Evolutionary conservation across 192 early-diverging fungal genomes (phyloP), one percentile per base, ranked within the genome.

Genomic region (Lunasporangiospora selenospora): DNA sequence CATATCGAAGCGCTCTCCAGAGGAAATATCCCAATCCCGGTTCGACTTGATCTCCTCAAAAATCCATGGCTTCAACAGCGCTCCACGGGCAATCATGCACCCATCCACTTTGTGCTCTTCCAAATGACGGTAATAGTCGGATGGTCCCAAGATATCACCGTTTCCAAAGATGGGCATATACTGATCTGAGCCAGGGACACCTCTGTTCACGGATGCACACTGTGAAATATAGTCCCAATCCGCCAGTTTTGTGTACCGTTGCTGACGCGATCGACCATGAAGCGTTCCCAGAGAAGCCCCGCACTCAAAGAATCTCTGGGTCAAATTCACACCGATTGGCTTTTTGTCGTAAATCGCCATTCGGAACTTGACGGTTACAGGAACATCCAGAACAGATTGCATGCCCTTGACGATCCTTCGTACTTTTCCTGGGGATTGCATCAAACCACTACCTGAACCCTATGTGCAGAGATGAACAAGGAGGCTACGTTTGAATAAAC

Each of bases 31-130:
- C 88, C 91, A 97, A 51, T 93, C 83, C 15, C 85, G 77, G 43
- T 88, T 85, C 34, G 90, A 87, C 56, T 92, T 88, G 60, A 99
- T 97, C 66, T 99, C 97, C 4, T 83, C 86, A 75, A 99, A 98
- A 2, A 99, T 85, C 97, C 97, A 99, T 4, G 97, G 97, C 82
- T 99, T 99, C 62, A 98, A 64, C 27, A 65, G 40, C 5, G 67
- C 76, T 4, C 93, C 93, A 23, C 96, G 85, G 4, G 90, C 96
- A 58, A 99, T 89, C 95, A 99, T 95, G 16, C 94, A 71, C 7
- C 95, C 95, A 60, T 94, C 92, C 2, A 90, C 83, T 33, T 84
- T 80, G 36, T 77, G 59, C 8, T 81, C 62, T 37, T 93, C 85
- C 57, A 91, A 58, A 23, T 88, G 83, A 0, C 63, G 69, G 67